Conservation (phyloP, 768 basidiomycete genomes). For the Pisolithus tinctorius region DNA sequence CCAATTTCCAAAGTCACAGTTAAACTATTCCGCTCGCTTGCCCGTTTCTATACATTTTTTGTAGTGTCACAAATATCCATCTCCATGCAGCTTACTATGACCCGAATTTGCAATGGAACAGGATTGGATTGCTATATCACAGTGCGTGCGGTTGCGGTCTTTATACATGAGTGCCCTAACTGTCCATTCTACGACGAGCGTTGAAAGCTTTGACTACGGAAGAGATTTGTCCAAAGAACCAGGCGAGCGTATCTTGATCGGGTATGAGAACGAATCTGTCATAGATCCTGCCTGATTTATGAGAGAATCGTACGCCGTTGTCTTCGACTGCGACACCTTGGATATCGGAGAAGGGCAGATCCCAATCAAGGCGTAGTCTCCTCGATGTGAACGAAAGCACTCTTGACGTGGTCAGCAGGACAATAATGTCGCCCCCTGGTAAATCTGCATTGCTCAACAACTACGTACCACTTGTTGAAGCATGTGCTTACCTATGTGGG, state of each 20-base stretch:
- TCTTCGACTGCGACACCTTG: slow-evolving; percentile 87
- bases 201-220: slow-evolving; percentile 75
- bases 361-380: slow-evolving; percentile 85
- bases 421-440: slow-evolving; percentile 72
- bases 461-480: neutral
- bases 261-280: slow-evolving; percentile 74
- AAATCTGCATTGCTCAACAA: slow-evolving; percentile 41
- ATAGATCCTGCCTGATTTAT: slow-evolving; percentile 68
- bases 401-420: slow-evolving; percentile 71
- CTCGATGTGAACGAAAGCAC: slow-evolving; percentile 82
- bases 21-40: slow-evolving; percentile 6
- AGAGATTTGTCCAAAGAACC: slow-evolving; percentile 77
- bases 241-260: slow-evolving; percentile 65
- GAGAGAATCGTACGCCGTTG: slow-evolving; percentile 81
- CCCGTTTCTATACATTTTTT: no score
- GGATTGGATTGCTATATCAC: slow-evolving; percentile 18
- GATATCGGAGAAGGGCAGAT: slow-evolving; percentile 79
- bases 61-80: slow-evolving; percentile 11
- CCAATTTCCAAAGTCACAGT: slow-evolving; percentile 1
- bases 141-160: slow-evolving; percentile 7
- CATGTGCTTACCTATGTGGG: slow-evolving; percentile 70
- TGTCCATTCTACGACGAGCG: slow-evolving; percentile 65
- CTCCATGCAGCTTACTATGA: neutral
- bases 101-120: slow-evolving; percentile 16
- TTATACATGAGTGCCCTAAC: slow-evolving; percentile 7